These are phyloP conservation scores for Talaromyces sp. DNA, from an alignment of 2,329 filamentous ascomycete genomes.

Conservation along the genomic window DNA sequence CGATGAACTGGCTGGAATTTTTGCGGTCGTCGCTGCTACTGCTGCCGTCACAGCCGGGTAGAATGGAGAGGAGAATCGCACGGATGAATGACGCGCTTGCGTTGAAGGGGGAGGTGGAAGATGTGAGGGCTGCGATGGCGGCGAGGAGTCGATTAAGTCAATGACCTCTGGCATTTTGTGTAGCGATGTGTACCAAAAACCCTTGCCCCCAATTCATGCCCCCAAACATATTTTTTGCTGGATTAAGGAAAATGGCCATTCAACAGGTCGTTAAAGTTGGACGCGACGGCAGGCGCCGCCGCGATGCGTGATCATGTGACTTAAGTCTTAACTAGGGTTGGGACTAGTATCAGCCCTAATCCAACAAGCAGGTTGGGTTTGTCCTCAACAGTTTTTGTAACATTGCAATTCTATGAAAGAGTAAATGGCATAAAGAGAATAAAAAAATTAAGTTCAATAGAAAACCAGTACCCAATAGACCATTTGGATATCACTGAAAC, in stretches of 20 bases:
- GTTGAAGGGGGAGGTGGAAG: slow-evolving; percentile 15
- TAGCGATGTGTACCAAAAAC: background rate
- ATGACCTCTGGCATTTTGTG: slow-evolving; percentile 39
- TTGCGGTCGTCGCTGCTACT: background rate
- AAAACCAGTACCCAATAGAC: background rate
- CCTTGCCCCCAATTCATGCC: background rate
- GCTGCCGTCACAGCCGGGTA: background rate
- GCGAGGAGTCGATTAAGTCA: slow-evolving; percentile 36
- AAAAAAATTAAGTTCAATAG: background rate
- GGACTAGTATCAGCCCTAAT: background rate
- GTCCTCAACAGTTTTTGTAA: background rate
- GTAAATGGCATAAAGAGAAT: background rate
- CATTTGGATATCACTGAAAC: background rate
- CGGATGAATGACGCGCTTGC: slow-evolving; percentile 15
- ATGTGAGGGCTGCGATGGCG: slow-evolving; percentile 22
- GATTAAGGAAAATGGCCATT: background rate
- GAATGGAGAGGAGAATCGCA: slow-evolving; percentile 2
- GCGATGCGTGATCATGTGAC: background rate
- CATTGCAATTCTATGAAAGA: background rate
- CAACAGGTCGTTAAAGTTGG: background rate
- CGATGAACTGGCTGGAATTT: slow-evolving; percentile 11
- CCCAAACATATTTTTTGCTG: background rate
- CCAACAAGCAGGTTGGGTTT: background rate
- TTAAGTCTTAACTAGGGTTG: background rate
- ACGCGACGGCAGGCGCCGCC: background rate